A percentile compares a stretch with the other conserved stretches of the same genome.
phyloP scores from a whole-genome alignment of 2,329 filamentous ascomycete species.

The Paraphaeosphaeria minitans region DNA sequence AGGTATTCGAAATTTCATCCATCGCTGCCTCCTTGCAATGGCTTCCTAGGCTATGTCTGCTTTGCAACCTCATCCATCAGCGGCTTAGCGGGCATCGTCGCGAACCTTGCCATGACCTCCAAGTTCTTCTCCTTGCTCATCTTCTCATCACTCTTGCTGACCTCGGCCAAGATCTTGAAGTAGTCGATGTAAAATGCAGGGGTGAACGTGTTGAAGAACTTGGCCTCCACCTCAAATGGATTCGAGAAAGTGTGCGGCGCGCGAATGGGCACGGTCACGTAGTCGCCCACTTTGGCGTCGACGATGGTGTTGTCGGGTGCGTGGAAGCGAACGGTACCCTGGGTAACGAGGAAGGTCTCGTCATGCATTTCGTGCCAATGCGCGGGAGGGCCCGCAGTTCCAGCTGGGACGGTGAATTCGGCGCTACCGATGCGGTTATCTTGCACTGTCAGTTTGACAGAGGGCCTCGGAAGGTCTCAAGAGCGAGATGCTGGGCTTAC shows the following conservation, averaged over 20 bases:
- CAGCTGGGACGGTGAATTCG: conserved; percentile 56
- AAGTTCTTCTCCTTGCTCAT: conserved; percentile 57
- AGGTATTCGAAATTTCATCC: background rate
- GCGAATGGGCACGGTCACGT: conserved; percentile 60
- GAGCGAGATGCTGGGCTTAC: conserved; percentile 28
- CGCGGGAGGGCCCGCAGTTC: conserved; percentile 54
- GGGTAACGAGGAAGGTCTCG: conserved; percentile 62
- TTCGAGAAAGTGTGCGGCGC: conserved; percentile 63
- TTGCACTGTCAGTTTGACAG: conserved; percentile 16
- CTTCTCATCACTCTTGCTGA: conserved; percentile 52
- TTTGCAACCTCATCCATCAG: conserved; percentile 39
- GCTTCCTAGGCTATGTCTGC: conserved; percentile 10
- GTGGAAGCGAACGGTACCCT: conserved; percentile 59
- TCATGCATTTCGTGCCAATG: conserved; percentile 63
- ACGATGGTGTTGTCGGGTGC: conserved; percentile 51
- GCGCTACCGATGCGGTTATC: conserved; percentile 57
- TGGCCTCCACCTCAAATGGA: conserved; percentile 58
- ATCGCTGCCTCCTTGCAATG: background rate
- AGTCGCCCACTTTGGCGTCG: conserved; percentile 59
- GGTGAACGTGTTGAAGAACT: conserved; percentile 63
- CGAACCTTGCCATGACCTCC: conserved; percentile 57
- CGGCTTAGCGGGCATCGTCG: conserved; percentile 54
- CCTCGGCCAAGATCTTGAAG: conserved; percentile 57
- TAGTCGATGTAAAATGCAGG: conserved; percentile 64
- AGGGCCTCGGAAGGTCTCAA: background rate